A percentile compares a stretch with the other conserved stretches of the same genome.
phyloP scores from a whole-genome alignment of 345 rosid species.

The Eutrema yunnanense region DNA sequence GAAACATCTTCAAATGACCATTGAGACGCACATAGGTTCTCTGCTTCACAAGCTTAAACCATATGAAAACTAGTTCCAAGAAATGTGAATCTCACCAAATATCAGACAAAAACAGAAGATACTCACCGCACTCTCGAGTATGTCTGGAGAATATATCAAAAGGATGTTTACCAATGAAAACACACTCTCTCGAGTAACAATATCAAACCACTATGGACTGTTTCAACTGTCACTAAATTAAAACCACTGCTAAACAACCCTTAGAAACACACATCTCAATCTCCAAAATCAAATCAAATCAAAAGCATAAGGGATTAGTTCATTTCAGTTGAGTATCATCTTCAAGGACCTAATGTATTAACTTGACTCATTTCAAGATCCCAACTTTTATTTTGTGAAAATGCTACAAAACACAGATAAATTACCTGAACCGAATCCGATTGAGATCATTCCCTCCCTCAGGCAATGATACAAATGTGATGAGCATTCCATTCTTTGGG shows the following conservation, averaged over 20 bases:
- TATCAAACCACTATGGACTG: too few relatives aligned
- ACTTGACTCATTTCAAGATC: too few relatives aligned
- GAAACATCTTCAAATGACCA: slow-evolving; percentile 75
- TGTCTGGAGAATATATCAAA: too few relatives aligned
- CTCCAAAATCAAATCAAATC: not conserved
- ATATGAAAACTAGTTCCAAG: not conserved
- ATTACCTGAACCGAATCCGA: slow-evolving; percentile 91
- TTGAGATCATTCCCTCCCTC: slow-evolving; percentile 90
- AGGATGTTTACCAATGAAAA: too few relatives aligned
- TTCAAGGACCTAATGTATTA: not conserved
- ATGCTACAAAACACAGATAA: not conserved
- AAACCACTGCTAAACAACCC: not conserved
- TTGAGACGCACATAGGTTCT: slow-evolving; percentile 69
- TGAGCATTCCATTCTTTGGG: slow-evolving; percentile 97
- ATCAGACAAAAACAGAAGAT: not conserved
- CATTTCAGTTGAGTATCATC: not conserved
- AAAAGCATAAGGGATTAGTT: not conserved
- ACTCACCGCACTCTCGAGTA: slow-evolving; percentile 40
- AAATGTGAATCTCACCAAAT: not conserved
- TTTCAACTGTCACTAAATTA: too few relatives aligned
- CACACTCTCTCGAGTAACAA: too few relatives aligned
- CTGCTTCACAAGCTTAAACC: slow-evolving; percentile 30
- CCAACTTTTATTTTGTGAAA: not conserved
- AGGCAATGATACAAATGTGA: slow-evolving; percentile 85
- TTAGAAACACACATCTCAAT: slow-evolving; percentile 13